phyloP scores from a whole-genome alignment of 2,329 filamentous ascomycete genomes.

The Calonectria naviculata region DNA sequence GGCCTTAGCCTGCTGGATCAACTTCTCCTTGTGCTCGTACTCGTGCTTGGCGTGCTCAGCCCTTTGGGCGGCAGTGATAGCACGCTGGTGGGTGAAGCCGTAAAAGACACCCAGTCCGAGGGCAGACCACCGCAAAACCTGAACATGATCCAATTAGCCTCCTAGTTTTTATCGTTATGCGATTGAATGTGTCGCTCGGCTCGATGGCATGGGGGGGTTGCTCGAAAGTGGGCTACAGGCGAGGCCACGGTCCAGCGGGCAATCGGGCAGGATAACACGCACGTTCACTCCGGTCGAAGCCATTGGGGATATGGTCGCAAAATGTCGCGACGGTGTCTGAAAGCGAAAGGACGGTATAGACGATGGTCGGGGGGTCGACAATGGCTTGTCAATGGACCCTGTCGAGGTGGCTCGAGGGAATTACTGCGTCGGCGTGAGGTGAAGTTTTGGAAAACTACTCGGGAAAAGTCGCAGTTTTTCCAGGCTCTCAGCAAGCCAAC shows the following conservation, averaged over 20 bases:
- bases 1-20: constrained; percentile 93
- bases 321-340: constrained; percentile 52
- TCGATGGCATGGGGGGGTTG: constrained; percentile 22
- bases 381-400: constrained; percentile 59
- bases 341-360: constrained; percentile 48
- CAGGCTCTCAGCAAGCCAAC: no score
- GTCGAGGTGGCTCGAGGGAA: constrained; percentile 52
- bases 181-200: constrained; percentile 28
- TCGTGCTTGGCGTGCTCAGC: constrained; percentile 79
- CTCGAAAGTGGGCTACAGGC: constrained; percentile 20
- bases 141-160: constrained; percentile 46
- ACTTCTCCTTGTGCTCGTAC: constrained; percentile 88
- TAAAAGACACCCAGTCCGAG: constrained; percentile 94
- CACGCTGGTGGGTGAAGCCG: constrained; percentile 92
- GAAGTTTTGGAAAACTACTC: constrained; percentile 55
- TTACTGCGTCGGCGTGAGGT: constrained; percentile 50
- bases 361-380: constrained; percentile 49
- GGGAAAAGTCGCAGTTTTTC: constrained; percentile 62
- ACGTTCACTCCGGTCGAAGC: constrained; percentile 78
- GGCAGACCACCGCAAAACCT: constrained; percentile 98
- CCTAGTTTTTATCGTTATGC: constrained; percentile 19
- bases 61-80: constrained; percentile 79
- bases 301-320: constrained; percentile 63
- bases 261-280: constrained; percentile 50
- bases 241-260: constrained; percentile 36